phyloP scores from a whole-genome alignment of 768 basidiomycete genomes.

The Hygrophoropsis aurantiaca region DNA sequence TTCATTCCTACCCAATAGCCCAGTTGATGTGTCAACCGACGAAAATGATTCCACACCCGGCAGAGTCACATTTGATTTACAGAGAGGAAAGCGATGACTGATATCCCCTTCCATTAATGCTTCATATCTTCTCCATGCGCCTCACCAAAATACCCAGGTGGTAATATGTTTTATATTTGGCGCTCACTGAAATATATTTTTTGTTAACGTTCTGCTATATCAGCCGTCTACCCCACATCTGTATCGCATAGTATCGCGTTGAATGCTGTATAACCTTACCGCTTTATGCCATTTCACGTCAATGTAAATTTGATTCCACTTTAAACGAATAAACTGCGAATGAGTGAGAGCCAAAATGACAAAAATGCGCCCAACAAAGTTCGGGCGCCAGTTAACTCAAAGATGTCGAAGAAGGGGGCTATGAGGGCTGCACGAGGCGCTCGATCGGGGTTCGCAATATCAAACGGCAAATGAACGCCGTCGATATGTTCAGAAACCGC shows the following conservation, averaged over 20 bases:
- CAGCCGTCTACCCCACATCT: background rate
- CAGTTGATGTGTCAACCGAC: conserved; percentile 9
- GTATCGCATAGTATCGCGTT: conserved; percentile 8
- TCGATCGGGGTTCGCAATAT: conserved; percentile 39
- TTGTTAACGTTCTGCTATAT: background rate
- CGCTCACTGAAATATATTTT: background rate
- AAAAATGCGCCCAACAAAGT: conserved; percentile 27
- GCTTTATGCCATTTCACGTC: background rate
- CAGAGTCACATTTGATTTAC: conserved; percentile 18
- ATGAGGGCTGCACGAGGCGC: conserved; percentile 18
- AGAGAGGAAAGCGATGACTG: conserved; percentile 7
- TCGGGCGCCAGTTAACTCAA: conserved; percentile 38
- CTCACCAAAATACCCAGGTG: too few species aligned
- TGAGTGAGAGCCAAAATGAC: conserved; percentile 7
- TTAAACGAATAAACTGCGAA: background rate
- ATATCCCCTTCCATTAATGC: background rate
- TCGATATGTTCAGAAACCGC: conserved; percentile 27
- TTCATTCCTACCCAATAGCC: conserved; percentile 9
- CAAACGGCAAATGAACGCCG: conserved; percentile 41
- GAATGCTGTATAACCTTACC: conserved; percentile 9
- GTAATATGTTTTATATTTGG: conserved; percentile 14
- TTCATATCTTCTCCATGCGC: too few species aligned
- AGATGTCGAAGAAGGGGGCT: conserved; percentile 37
- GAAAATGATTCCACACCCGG: conserved; percentile 16
- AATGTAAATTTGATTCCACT: background rate